phyloP scores from a whole-genome alignment of 1,284 basidiomycete genomes.

The Cryptococcus sp. region DNA sequence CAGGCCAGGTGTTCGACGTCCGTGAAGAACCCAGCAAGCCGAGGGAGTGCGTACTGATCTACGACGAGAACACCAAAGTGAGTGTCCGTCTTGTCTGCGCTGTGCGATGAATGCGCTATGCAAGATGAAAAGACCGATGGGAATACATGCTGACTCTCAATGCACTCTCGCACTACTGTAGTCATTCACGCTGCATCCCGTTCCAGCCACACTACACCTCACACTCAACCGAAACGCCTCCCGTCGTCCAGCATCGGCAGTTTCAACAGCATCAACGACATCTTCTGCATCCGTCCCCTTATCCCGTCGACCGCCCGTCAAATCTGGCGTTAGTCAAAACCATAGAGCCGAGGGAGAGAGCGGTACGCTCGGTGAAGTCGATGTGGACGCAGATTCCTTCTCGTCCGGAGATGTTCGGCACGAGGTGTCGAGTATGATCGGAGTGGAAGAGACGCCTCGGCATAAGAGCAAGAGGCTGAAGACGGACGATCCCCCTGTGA shows the following conservation, averaged over 20 bases:
- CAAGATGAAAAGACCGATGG: too few relatives aligned
- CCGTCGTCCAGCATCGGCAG: slow-evolving; percentile 3
- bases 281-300: slow-evolving; percentile 14
- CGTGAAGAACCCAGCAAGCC: slow-evolving; percentile 38
- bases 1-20: slow-evolving; percentile 44
- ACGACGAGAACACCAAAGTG: slow-evolving; percentile 35
- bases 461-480: not conserved
- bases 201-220: slow-evolving; percentile 36
- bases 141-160: slow-evolving; percentile 4
- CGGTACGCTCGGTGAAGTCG: not conserved
- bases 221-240: slow-evolving; percentile 38
- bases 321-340: too few relatives aligned
- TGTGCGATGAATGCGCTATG: not conserved
- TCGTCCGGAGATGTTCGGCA: not conserved
- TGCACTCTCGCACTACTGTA: slow-evolving; percentile 3
- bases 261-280: slow-evolving; percentile 7
- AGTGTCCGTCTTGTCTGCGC: slow-evolving; percentile 3
- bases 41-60: slow-evolving; percentile 48
- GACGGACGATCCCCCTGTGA: too few relatives aligned
- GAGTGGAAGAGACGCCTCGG: slow-evolving; percentile 9
- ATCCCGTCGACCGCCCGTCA: slow-evolving; percentile 2
- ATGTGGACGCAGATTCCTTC: not conserved
- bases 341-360: too few relatives aligned
- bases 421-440: slow-evolving; percentile 5
- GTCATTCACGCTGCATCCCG: slow-evolving; percentile 35